Evolutionary conservation across 768 basidiomycete species (phyloP).

Genomic region (Mycena indigotica): DNA sequence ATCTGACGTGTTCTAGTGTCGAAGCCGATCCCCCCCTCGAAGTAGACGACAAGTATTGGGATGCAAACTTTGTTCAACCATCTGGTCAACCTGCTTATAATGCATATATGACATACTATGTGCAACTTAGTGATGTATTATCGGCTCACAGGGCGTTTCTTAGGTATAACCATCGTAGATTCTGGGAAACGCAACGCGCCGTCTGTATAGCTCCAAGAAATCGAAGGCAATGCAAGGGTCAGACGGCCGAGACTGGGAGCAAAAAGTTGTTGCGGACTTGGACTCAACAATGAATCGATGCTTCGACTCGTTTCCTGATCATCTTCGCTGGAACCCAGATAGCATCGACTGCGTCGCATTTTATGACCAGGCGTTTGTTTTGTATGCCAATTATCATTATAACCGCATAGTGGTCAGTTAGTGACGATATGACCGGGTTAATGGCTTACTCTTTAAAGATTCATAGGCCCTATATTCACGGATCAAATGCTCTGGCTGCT

Average conservation of each 20-base stretch:
- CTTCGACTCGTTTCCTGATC: not conserved
- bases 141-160: not conserved
- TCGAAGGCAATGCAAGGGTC: not conserved
- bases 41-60: conserved; percentile 7
- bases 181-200: not conserved
- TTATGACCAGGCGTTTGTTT: conserved; percentile 1
- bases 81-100: not conserved
- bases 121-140: not conserved
- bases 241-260: not conserved
- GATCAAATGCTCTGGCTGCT: not conserved
- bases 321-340: conserved; percentile 6
- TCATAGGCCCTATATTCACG: conserved; percentile 1
- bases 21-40: conserved; percentile 4
- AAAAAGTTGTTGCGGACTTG: not conserved
- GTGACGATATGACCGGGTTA: not conserved
- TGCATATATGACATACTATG: not conserved
- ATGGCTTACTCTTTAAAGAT: not conserved
- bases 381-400: not conserved
- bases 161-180: not conserved
- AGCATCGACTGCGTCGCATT: not conserved
- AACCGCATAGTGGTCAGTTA: not conserved
- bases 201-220: not conserved
- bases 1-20: not conserved
- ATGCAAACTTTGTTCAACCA: conserved; percentile 1
- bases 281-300: conserved; percentile 5